A percentile compares a stretch with the other conserved stretches of the same genome.
Evolutionary conservation across 495 filamentous ascomycete species (phyloP).

Genomic region (Daldinia decipiens): DNA sequence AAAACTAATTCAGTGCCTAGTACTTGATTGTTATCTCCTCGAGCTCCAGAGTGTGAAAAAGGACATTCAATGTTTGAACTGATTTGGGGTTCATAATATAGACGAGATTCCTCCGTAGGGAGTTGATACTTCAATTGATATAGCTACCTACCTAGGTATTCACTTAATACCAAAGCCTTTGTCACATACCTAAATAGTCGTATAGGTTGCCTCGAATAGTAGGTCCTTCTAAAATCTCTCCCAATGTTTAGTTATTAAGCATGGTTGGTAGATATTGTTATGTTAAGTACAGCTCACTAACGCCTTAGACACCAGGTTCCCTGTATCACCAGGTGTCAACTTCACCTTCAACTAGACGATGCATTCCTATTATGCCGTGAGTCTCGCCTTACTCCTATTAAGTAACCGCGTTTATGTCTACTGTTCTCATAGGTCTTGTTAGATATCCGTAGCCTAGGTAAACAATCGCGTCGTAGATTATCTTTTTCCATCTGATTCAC

Average conservation of each 20-base stretch:
- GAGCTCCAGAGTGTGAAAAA: too few relatives aligned
- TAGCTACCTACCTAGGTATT: too few relatives aligned
- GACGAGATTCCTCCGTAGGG: too few relatives aligned
- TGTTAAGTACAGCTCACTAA: background rate
- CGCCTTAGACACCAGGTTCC: background rate
- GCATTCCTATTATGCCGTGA: background rate
- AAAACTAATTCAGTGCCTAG: too few relatives aligned
- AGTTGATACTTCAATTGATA: too few relatives aligned
- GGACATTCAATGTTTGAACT: too few relatives aligned
- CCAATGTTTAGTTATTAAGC: background rate
- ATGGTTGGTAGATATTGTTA: background rate
- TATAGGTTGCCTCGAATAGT: too few relatives aligned
- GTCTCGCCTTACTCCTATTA: background rate
- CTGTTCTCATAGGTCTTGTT: background rate
- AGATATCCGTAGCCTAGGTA: background rate
- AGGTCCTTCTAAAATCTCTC: background rate
- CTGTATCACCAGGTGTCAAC: background rate
- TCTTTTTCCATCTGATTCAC: background rate
- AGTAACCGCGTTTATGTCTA: background rate
- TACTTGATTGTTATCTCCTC: too few relatives aligned
- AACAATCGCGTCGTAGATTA: background rate
- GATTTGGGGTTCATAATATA: too few relatives aligned
- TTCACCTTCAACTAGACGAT: background rate
- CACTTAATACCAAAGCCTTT: too few relatives aligned
- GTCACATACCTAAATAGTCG: too few relatives aligned